These are phyloP conservation scores for Pelargonium citronellum DNA, from an alignment of 441 rosid species.

Conservation along the genomic window DNA sequence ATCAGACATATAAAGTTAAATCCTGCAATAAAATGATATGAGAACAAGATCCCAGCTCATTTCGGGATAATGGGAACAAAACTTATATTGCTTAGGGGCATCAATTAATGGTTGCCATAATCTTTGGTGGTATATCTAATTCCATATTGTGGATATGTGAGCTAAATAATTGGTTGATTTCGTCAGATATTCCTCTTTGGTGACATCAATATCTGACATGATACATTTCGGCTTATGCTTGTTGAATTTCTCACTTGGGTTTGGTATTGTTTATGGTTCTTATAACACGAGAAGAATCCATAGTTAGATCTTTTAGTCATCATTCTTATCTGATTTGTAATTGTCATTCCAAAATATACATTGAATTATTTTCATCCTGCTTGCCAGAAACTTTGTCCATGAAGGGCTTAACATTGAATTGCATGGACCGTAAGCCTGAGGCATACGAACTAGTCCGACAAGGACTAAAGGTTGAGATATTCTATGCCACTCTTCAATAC, in stretches of 20 bases:
- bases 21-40: constrained; percentile 9
- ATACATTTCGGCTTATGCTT: constrained; percentile 3
- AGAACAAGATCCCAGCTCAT: not conserved
- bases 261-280: not conserved
- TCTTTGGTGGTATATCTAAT: not conserved
- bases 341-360: constrained; percentile 12
- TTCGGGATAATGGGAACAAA: not conserved
- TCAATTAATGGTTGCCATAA: not conserved
- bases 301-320: not conserved
- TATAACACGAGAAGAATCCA: not conserved
- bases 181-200: constrained; percentile 1
- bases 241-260: not conserved
- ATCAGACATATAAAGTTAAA: not conserved
- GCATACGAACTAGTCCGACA: constrained; percentile 96
- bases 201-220: not conserved
- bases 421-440: constrained; percentile 98
- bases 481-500: constrained; percentile 18
- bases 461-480: constrained; percentile 70
- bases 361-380: constrained; percentile 19
- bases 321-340: not conserved
- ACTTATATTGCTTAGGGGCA: not conserved
- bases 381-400: constrained; percentile 88
- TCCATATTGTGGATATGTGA: constrained; percentile 6
- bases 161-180: not conserved
- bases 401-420: constrained; percentile 97